Percentiles rank a stretch among this genome's conserved stretches.
Conservation (phyloP, 2,329 filamentous ascomycete genomes). For the Fusarium verticillioides region DNA sequence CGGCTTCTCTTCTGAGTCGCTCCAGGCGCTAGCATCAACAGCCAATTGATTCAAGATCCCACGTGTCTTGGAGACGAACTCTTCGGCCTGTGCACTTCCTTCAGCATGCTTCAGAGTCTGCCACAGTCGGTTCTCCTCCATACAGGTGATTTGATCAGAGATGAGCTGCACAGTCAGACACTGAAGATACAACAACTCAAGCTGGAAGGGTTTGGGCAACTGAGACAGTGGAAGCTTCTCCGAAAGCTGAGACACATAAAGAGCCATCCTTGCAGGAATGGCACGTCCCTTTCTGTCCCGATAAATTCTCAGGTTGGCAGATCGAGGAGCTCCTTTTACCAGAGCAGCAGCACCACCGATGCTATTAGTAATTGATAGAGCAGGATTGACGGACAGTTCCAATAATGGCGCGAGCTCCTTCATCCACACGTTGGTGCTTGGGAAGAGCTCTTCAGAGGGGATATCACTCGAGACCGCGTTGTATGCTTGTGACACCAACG, state of each 20-base stretch:
- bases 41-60: slow-evolving; percentile 51
- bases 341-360: slow-evolving; percentile 78
- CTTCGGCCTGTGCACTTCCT: slow-evolving; percentile 54
- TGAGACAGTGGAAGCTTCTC: slow-evolving; percentile 52
- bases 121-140: slow-evolving; percentile 61
- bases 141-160: slow-evolving; percentile 63
- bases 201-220: slow-evolving; percentile 55
- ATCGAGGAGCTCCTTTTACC: slow-evolving; percentile 51
- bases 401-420: slow-evolving; percentile 68
- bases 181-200: slow-evolving; percentile 64
- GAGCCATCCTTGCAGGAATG: slow-evolving; percentile 77
- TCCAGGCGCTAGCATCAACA: slow-evolving; percentile 53
- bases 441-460: slow-evolving; percentile 65
- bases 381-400: slow-evolving; percentile 63
- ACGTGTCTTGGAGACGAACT: slow-evolving; percentile 56
- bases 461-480: slow-evolving; percentile 46
- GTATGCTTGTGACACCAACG: slow-evolving; percentile 60
- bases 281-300: slow-evolving; percentile 78
- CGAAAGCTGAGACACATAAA: slow-evolving; percentile 74
- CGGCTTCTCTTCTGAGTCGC: slow-evolving; percentile 49
- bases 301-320: slow-evolving; percentile 49
- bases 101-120: slow-evolving; percentile 51
- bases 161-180: slow-evolving; percentile 62
- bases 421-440: slow-evolving; percentile 73
- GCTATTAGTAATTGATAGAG: slow-evolving; percentile 78